Evolutionary conservation across 2,329 filamentous ascomycete genomes (phyloP), one percentile per base, ranked within the genome.

Genomic region (Penicillium sp.): DNA sequence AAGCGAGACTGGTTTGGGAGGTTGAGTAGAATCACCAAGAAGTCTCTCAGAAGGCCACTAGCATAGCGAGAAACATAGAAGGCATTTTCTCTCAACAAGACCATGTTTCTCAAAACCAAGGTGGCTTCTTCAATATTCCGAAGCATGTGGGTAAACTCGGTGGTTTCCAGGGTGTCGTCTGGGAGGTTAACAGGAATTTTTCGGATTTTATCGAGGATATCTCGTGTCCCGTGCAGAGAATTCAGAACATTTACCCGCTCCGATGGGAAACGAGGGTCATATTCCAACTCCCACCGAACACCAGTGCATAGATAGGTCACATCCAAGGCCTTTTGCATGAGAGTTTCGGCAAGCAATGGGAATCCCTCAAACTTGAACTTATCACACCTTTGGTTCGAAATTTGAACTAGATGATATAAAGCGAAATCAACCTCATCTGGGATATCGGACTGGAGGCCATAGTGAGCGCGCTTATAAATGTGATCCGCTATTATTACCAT

Each of bases 281-380:
- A 96, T 16, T 86, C 86, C 14, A 96, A 82, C 42, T 87, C 84
- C 91, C 91, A 98, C 56, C 88, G 83, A 22, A 96, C 83, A 52
- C 95, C 83, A 70, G 92, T 95, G 75, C 93, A 96, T 13, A 96
- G 77, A 47, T 82, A 83, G 55, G 89, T 89, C 42, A 96, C 83
- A 60, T 93, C 86, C 49, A 97, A 80, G 2, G 90, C 87, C 70
- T 96, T 96, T 59, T 92, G 89, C 54, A 96, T 87, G 10, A 99
- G 82, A 3, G 90, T 90, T 74, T 98, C 95, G 0, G 91, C 91
- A 27, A 99, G 82, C 10, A 91, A 88, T 1, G 90, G 89, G 65
- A 97, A 98, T 5, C 91, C 90, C 66, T 96, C 92, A 64, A 98
- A 97, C 59, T 91, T 90, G 76, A 96, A 97, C 74, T 96, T 96